Conservation (phyloP, 2,329 filamentous ascomycete species). For the Clarireedia hainanense region DNA sequence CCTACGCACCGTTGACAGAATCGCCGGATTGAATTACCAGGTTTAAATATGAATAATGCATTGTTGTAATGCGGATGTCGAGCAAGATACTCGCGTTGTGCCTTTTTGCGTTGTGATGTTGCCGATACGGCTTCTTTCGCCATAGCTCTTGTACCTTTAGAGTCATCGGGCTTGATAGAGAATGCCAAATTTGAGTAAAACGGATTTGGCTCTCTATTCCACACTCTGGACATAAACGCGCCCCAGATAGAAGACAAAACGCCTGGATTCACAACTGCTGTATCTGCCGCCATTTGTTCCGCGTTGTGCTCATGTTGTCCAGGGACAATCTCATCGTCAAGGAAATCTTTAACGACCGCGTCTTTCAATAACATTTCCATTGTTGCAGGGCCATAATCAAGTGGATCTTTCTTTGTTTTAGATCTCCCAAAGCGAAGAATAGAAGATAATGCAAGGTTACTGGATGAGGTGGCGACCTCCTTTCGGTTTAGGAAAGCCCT, state of each 20-base stretch:
- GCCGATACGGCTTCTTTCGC: constrained; percentile 84
- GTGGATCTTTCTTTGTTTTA: constrained; percentile 62
- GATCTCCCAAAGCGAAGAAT: constrained; percentile 58
- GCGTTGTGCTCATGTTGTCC: constrained; percentile 30
- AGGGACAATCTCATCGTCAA: constrained; percentile 61
- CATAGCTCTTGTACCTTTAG: constrained; percentile 77
- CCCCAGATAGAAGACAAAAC: constrained; percentile 54
- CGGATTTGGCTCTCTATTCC: constrained; percentile 75
- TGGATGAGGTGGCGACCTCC: constrained; percentile 63
- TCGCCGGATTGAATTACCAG: constrained; percentile 68
- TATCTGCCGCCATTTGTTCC: constrained; percentile 26
- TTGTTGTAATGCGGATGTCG: constrained; percentile 89
- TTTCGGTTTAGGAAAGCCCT: constrained; percentile 89
- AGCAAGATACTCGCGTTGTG: constrained; percentile 82
- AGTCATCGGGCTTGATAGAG: constrained; percentile 58
- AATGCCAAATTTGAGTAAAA: constrained; percentile 82
- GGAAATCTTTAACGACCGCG: constrained; percentile 87
- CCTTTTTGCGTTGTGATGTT: constrained; percentile 72
- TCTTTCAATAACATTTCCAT: constrained; percentile 97
- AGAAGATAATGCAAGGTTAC: constrained; percentile 69
- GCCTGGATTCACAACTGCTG: constrained; percentile 44
- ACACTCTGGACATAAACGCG: constrained; percentile 47
- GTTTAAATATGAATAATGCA: constrained; percentile 78
- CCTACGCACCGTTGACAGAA: constrained; percentile 87
- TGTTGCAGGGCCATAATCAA: constrained; percentile 85